A percentile compares a stretch with the other conserved stretches of the same genome.
Evolutionary conservation across 129 eudicot genomes (phyloP).

Genomic region (Pittosporum tobira): DNA sequence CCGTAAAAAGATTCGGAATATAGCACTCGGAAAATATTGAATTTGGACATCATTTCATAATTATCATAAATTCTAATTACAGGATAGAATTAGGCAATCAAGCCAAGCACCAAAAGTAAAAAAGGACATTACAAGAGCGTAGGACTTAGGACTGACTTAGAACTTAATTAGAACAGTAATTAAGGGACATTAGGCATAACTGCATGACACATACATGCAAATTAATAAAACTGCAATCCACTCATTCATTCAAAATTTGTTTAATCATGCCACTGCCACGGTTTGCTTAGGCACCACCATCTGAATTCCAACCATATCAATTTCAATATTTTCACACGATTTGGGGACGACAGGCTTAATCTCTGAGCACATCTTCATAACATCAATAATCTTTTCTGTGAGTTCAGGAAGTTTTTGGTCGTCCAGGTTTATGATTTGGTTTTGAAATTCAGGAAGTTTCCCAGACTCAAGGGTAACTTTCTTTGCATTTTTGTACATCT

Average conservation of each 20-base stretch:
- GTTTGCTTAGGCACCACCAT: not conserved
- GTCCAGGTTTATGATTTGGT: slow-evolving; percentile 9
- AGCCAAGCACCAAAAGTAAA: too few relatives aligned
- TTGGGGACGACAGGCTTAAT: slow-evolving; percentile 19
- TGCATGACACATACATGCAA: not conserved
- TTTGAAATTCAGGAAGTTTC: slow-evolving; percentile 2
- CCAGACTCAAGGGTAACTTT: slow-evolving; percentile 13
- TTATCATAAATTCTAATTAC: not conserved
- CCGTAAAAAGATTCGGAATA: too few relatives aligned
- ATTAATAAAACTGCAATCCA: too few relatives aligned
- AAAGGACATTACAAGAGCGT: not conserved
- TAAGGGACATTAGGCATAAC: not conserved
- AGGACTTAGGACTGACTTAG: not conserved
- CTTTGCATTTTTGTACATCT: slow-evolving; percentile 37
- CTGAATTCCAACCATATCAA: not conserved
- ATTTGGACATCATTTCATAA: not conserved
- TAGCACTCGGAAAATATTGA: not conserved
- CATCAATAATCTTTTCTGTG: slow-evolving; percentile 29
- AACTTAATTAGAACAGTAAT: too few relatives aligned
- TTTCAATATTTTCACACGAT: not conserved
- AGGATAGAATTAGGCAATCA: too few relatives aligned
- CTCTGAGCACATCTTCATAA: slow-evolving; percentile 27
- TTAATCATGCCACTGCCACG: not conserved
- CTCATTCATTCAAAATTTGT: not conserved
- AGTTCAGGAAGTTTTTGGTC: slow-evolving; percentile 15